Percentiles rank a stretch among this genome's conserved stretches.
These are phyloP conservation scores for Moringa oleifera DNA, from an alignment of 345 rosid genomes.

Conservation along the genomic window DNA sequence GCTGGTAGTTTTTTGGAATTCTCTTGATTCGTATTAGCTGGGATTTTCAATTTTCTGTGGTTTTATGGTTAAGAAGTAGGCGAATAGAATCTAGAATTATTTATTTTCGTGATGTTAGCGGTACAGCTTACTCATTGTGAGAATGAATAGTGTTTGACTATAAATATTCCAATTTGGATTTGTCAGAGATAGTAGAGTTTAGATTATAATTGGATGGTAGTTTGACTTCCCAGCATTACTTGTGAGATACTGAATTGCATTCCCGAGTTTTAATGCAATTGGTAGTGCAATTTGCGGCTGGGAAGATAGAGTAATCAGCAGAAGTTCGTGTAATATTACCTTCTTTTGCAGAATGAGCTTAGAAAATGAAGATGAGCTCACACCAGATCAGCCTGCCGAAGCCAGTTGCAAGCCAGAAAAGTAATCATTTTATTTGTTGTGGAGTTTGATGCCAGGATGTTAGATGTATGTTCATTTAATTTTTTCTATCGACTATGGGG, in stretches of 20 bases:
- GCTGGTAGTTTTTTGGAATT: constrained; percentile 12
- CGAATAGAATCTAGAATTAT: constrained; percentile 8
- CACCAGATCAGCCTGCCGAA: constrained; percentile 36
- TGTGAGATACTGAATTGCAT: constrained; percentile 10
- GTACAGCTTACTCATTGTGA: not conserved
- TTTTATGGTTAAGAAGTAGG: constrained; percentile 7
- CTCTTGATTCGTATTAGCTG: constrained; percentile 16
- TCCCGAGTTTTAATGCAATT: constrained; percentile 1
- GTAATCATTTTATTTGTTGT: constrained; percentile 25
- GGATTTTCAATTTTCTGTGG: constrained; percentile 11
- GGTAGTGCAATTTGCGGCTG: constrained; percentile 1
- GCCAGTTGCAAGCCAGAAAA: constrained; percentile 28
- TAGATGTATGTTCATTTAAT: not conserved
- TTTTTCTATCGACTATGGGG: not conserved
- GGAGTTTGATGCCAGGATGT: not conserved
- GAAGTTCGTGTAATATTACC: not conserved
- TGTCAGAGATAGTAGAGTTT: constrained; percentile 10
- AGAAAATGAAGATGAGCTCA: constrained; percentile 37
- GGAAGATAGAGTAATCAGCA: not conserved
- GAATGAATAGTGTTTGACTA: constrained; percentile 13
- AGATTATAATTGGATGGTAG: not conserved
- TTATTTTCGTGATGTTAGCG: not conserved
- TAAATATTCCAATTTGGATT: constrained; percentile 14
- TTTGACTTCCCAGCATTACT: not conserved
- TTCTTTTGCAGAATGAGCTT: constrained; percentile 54